A percentile compares a stretch with the other conserved stretches of the same genome.
Conservation (phyloP, 2,329 filamentous ascomycete genomes). For the Clarireedia homoeocarpa region DNA sequence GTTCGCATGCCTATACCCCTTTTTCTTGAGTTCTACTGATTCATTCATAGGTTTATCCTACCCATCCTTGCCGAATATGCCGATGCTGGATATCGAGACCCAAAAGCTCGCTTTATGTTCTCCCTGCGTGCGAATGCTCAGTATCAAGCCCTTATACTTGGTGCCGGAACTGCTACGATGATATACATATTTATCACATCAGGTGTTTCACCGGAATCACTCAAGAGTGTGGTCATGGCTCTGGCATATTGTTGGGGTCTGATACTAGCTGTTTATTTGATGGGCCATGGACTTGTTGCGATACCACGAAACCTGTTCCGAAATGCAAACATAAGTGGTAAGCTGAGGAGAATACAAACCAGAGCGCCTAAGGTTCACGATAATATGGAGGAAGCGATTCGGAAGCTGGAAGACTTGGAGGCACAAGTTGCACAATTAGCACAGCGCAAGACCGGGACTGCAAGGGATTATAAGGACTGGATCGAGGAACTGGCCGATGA, state of each 20-base stretch:
- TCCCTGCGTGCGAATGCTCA: constrained; percentile 80
- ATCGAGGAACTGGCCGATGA: constrained; percentile 88
- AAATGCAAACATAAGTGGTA: constrained; percentile 67
- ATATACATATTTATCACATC: constrained; percentile 78
- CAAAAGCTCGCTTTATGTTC: constrained; percentile 72
- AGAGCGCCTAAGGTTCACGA: constrained; percentile 80
- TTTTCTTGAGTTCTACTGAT: neutral
- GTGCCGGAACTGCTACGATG: constrained; percentile 60
- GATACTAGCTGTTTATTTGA: constrained; percentile 86
- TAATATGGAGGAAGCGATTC: constrained; percentile 75
- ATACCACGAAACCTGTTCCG: constrained; percentile 77
- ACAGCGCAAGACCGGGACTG: constrained; percentile 71
- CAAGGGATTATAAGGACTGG: constrained; percentile 77
- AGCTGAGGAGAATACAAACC: constrained; percentile 66
- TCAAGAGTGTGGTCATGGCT: constrained; percentile 87
- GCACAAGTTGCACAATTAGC: constrained; percentile 71
- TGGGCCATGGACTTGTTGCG: constrained; percentile 93
- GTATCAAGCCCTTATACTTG: constrained; percentile 77
- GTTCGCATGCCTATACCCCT: constrained; percentile 39
- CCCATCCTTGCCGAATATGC: constrained; percentile 91
- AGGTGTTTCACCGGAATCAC: constrained; percentile 60
- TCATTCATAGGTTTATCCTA: constrained; percentile 65
- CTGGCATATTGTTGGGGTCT: constrained; percentile 92
- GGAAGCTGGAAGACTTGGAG: constrained; percentile 74
- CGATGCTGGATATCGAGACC: constrained; percentile 87